Evolutionary conservation across 2,329 filamentous ascomycete genomes (phyloP).

Genomic region (Fusarium paranaense): DNA sequence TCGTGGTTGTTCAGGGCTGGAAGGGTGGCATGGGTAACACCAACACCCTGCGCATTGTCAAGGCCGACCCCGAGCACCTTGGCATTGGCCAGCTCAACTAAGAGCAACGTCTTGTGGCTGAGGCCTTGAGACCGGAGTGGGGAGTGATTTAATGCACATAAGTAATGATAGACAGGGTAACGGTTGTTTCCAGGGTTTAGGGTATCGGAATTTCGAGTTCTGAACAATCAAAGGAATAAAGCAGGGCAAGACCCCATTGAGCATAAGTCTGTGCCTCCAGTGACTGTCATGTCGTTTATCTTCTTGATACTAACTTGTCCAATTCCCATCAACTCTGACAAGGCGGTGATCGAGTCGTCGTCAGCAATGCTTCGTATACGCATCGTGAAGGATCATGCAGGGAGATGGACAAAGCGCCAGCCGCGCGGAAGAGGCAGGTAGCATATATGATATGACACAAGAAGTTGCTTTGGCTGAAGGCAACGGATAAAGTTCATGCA

Average conservation of each 20-base stretch:
- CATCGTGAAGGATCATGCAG: not conserved
- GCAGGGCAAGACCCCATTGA: constrained; percentile 26
- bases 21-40: constrained; percentile 93
- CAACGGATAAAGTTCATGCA: constrained; percentile 22
- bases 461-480: constrained; percentile 1
- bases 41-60: constrained; percentile 79
- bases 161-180: constrained; percentile 47
- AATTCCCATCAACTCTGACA: not conserved
- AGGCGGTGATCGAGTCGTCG: not conserved
- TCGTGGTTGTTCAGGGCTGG: constrained; percentile 91
- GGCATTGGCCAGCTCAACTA: constrained; percentile 61
- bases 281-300: too few relatives aligned
- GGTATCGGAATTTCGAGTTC: constrained; percentile 43
- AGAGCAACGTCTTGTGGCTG: constrained; percentile 22
- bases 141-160: constrained; percentile 43
- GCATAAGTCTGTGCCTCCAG: not conserved
- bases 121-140: constrained; percentile 17
- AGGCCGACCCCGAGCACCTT: constrained; percentile 69
- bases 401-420: not conserved
- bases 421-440: not conserved
- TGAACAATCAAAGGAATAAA: constrained; percentile 38
- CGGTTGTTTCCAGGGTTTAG: constrained; percentile 43
- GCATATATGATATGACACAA: not conserved
- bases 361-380: not conserved
- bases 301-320: not conserved